phyloP scores from a whole-genome alignment of 345 rosid species.

The Brassica carinata region DNA sequence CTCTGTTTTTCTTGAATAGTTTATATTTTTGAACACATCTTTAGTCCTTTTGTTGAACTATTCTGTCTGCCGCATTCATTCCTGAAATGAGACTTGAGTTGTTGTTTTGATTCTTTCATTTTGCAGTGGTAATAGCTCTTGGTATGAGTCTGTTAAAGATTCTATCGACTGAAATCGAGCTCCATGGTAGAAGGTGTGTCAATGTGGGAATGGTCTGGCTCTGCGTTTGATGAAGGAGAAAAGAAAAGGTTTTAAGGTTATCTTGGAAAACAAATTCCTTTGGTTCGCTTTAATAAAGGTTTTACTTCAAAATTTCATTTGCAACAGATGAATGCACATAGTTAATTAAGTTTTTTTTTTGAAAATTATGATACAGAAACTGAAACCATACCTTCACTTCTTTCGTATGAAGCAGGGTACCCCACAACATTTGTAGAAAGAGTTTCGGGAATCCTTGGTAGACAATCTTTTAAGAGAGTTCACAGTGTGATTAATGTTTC shows the following conservation, averaged over 20 bases:
- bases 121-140: neutral
- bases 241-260: neutral
- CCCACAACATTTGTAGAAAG: neutral
- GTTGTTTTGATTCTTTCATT: neutral
- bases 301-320: too few species aligned
- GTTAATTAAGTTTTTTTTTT: too few species aligned
- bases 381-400: neutral
- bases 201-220: neutral
- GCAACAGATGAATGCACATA: neutral
- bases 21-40: neutral
- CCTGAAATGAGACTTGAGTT: conserved; percentile 19
- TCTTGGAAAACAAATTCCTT: neutral
- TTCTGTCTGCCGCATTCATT: too few species aligned
- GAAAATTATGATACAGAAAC: neutral
- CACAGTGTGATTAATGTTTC: neutral
- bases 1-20: neutral
- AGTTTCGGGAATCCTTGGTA: neutral
- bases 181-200: neutral
- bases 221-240: neutral
- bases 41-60: too few species aligned
- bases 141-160: neutral
- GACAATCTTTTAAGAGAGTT: neutral
- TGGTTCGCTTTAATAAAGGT: neutral
- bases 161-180: neutral
- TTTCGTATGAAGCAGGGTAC: neutral